Evolutionary conservation across 352 stramenopile species (phyloP).

Genomic region (Blastocystis sp.): DNA sequence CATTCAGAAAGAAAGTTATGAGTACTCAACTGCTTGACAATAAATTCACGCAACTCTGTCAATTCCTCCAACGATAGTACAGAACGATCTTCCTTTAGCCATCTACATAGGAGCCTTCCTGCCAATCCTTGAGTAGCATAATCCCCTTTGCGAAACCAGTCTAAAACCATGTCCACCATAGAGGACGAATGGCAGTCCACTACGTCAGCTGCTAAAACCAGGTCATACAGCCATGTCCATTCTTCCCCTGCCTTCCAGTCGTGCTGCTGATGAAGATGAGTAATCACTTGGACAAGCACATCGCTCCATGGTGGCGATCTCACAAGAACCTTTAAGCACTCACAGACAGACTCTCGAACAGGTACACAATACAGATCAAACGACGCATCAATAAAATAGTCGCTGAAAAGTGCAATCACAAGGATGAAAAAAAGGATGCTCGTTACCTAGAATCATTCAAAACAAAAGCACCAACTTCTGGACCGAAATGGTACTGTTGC

Average conservation of each 20-base stretch:
- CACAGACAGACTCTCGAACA: background rate
- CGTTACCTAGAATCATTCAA: background rate
- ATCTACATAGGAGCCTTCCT: background rate
- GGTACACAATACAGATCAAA: background rate
- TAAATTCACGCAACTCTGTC: background rate
- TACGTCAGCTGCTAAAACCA: background rate
- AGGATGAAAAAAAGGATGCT: background rate
- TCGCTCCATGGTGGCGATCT: background rate
- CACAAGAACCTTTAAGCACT: background rate
- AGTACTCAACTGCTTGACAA: background rate
- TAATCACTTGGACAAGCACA: background rate
- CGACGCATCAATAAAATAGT: constrained; percentile 32
- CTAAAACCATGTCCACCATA: background rate
- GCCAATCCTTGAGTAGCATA: background rate
- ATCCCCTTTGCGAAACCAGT: background rate
- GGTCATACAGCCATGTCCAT: background rate
- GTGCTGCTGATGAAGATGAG: background rate
- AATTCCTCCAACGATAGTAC: background rate
- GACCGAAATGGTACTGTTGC: too few species aligned
- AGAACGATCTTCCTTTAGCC: background rate
- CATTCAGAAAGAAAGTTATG: constrained; percentile 45
- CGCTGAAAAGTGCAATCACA: constrained; percentile 11
- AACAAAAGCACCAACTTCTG: background rate
- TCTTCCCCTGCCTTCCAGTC: background rate
- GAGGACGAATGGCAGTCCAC: background rate